Conservation (phyloP, 148 eudicot species). For the Amaranthus cruentus region DNA sequence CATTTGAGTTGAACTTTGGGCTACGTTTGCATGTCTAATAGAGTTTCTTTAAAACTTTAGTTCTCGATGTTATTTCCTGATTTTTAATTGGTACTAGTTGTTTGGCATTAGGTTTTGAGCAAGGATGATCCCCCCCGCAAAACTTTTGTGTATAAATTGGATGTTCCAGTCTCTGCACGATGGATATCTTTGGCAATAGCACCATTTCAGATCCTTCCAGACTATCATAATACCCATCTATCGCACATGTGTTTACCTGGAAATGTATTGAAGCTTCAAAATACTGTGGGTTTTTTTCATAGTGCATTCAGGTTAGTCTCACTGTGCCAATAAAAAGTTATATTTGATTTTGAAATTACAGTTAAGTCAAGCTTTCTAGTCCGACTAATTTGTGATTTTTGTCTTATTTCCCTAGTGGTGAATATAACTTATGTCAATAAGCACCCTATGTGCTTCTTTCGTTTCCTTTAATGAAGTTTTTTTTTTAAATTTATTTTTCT, state of each 20-base stretch:
- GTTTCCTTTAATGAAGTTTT: background rate
- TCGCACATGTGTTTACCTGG: constrained; percentile 79
- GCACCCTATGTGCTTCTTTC: background rate
- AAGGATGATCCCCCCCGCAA: constrained; percentile 76
- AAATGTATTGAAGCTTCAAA: constrained; percentile 51
- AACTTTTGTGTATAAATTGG: constrained; percentile 79
- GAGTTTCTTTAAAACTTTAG: background rate
- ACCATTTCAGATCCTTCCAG: constrained; percentile 83
- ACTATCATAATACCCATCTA: constrained; percentile 53
- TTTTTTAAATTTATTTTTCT: background rate
- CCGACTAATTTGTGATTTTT: background rate
- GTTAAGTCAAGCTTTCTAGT: background rate
- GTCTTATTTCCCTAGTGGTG: constrained; percentile 9
- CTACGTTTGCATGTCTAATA: background rate
- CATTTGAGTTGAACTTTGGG: background rate
- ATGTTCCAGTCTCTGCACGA: constrained; percentile 75
- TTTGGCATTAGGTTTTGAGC: constrained; percentile 63
- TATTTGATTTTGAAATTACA: background rate
- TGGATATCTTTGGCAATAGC: constrained; percentile 94
- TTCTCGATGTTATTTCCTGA: background rate
- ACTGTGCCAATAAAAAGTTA: background rate
- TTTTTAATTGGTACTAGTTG: background rate
- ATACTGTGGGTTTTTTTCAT: constrained; percentile 70
- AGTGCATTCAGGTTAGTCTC: constrained; percentile 72
- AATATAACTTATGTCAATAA: background rate